A percentile compares a stretch with the other conserved stretches of the same genome.
These are phyloP conservation scores for Trifolium pratense DNA, from an alignment of 306 rosid genomes.

Conservation along the genomic window DNA sequence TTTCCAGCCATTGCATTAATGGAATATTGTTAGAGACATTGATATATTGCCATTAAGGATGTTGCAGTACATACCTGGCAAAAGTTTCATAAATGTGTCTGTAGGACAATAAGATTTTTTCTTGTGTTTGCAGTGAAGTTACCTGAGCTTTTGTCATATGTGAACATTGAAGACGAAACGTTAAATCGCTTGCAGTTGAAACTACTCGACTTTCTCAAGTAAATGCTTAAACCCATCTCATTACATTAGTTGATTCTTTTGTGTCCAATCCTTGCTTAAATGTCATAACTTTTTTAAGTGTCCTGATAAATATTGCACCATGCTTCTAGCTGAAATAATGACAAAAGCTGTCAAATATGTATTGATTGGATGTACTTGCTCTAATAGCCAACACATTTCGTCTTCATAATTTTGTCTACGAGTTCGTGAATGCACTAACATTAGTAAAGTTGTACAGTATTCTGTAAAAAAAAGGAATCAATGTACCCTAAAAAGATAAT, in stretches of 20 bases:
- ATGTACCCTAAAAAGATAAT: too few relatives aligned
- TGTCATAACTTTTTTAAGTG: not conserved
- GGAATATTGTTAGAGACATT: not conserved
- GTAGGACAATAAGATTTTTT: conserved; percentile 35
- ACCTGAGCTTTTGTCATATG: conserved; percentile 91
- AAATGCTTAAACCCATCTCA: conserved; percentile 39
- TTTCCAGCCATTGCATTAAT: conserved; percentile 10
- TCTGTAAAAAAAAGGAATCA: too few relatives aligned
- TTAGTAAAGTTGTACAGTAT: too few relatives aligned
- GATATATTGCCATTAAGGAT: conserved; percentile 22
- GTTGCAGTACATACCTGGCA: conserved; percentile 29
- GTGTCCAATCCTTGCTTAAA: conserved; percentile 11
- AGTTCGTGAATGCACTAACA: conserved; percentile 10
- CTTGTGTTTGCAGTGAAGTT: conserved; percentile 81
- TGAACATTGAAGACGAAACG: conserved; percentile 91
- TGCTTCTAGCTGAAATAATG: conserved; percentile 24
- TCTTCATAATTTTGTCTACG: conserved; percentile 10
- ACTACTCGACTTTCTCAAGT: conserved; percentile 80
- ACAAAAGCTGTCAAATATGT: not conserved
- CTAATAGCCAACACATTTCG: not conserved
- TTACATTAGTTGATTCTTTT: conserved; percentile 25
- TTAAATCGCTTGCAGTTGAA: conserved; percentile 72
- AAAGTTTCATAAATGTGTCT: conserved; percentile 19
- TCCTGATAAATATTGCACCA: conserved; percentile 8
- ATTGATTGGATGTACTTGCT: not conserved